phyloP scores from a whole-genome alignment of 441 rosid species.

The Gossypium gossypioides region DNA sequence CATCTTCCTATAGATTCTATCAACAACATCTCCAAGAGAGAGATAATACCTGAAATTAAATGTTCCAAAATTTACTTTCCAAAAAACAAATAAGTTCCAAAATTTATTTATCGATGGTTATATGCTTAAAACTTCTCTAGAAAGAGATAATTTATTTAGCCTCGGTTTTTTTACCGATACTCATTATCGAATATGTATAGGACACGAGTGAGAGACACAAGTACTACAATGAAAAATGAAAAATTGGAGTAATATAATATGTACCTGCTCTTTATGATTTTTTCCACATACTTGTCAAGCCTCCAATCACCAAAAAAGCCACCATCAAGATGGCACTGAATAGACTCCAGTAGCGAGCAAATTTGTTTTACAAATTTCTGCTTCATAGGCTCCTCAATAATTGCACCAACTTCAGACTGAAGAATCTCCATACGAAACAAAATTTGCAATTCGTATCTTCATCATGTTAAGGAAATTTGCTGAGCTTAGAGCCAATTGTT shows the following conservation, averaged over 20 bases:
- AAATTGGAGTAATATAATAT: neutral
- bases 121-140: neutral
- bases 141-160: neutral
- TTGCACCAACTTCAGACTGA: slow-evolving; percentile 48
- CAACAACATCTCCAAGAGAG: slow-evolving; percentile 54
- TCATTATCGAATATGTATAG: neutral
- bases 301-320: slow-evolving; percentile 94
- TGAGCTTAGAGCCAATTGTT: neutral
- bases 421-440: slow-evolving; percentile 88
- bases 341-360: slow-evolving; percentile 58
- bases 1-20: slow-evolving; percentile 57
- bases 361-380: slow-evolving; percentile 74
- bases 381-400: slow-evolving; percentile 38
- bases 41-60: slow-evolving; percentile 48
- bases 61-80: neutral
- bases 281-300: slow-evolving; percentile 64
- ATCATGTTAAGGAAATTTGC: slow-evolving; percentile 44
- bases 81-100: too few species aligned
- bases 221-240: neutral
- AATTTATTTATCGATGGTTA: too few species aligned
- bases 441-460: slow-evolving; percentile 81
- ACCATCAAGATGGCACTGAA: slow-evolving; percentile 70
- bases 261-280: slow-evolving; percentile 63
- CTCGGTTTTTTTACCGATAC: neutral
- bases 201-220: neutral